Evolutionary conservation across 2,329 filamentous ascomycete genomes (phyloP), one percentile per base, ranked within the genome.

Genomic region (Juglanconis oblonga): DNA sequence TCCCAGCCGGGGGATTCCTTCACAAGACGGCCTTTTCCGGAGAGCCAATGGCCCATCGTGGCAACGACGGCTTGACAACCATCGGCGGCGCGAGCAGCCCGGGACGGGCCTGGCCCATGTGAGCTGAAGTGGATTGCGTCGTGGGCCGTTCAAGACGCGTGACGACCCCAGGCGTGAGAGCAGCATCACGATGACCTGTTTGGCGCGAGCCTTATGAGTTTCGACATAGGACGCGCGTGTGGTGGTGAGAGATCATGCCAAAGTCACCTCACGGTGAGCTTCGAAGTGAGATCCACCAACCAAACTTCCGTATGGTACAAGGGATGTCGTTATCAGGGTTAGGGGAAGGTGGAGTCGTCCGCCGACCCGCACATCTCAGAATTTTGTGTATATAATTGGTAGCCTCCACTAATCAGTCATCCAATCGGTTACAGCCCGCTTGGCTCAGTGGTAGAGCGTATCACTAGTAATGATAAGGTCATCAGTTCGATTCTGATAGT

Each of bases 391-490:
- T 36, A 17, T 32, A 14, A 8, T 1, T 2, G n/a, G 2, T 11
- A 14, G 10, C 6, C 5, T 36, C 17, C n/a, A 33, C 7, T 1
- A 4, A 4, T 6, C 31, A 24, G 3, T n/a, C 33, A 31, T 4
- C 2, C 8, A 11, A 3, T 0, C 31, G 1, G 0, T 10, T 2
- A 24, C 24, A 2, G 61, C 61, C 61, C 58, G 54, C 56, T 45
- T 63, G 53, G 61, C 61, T 63, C 61, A 63, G 55, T 56, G 61
- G 61, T 63, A 63, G 61, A 63, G 61, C 61, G 61, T 55, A 51
- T 63, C 61, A 63, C 61, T 63, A 61, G 61, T 63, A 63, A 61
- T 63, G 61, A 63, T 51, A 55, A 63, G 54, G 61, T 61, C 54
- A 57, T 51, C 45, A 52, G 61, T 61, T 63, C 61, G 54, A 63